Base-by-base conservation (phyloP, 148 eudicot species). In the Rhododendron ferrugineum region DNA sequence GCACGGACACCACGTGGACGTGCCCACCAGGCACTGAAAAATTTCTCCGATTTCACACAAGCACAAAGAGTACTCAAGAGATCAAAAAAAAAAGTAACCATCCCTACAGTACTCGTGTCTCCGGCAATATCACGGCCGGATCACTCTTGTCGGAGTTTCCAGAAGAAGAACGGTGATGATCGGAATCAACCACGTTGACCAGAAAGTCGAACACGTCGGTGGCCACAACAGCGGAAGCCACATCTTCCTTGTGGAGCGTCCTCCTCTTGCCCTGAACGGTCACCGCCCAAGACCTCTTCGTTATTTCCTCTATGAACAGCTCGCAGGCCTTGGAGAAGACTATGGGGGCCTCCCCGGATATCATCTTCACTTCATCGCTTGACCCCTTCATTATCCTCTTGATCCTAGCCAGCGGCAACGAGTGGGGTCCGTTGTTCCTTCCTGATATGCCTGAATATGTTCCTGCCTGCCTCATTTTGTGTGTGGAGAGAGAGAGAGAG, bases 381-480 rank as follows among this genome's bases (percentile, higher is more conserved):
- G 93, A 91, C 75, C 88, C 90, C 88, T 91, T 91, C 93, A 91
- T 91, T 13, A 91, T 91, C 86, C 89, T 91, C 90, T 91, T 91
- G 81, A 91, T 91, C 83, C 91, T 89, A 3, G 93, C 93, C 18
- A 91, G 78, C 3, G 93, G 93, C 78, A 91, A 50, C 26, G 90
- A 87, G 82, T 91, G 93, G 0, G 92, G 90, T 10, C 91, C 92
- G 5, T 40, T 77, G 32, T 56, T 80, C 18, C 89, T 46, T 32
- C 92, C 85, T 20, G 86, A 84, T 15, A 91, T 76, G 32, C 89
- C 90, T n/a, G 91, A 91, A 72, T 91, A 91, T 13, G 87, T 74
- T 37, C 93, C 93, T 0, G 93, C 80, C 74, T 89, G 90, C 86
- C 93, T 91, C 93, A 91, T 91, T 64, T 66, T 49, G 49, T 2